Evolutionary conservation across 257 asterid genomes (phyloP), one percentile per base, ranked within the genome.

Genomic region (Osmanthus fragrans): DNA sequence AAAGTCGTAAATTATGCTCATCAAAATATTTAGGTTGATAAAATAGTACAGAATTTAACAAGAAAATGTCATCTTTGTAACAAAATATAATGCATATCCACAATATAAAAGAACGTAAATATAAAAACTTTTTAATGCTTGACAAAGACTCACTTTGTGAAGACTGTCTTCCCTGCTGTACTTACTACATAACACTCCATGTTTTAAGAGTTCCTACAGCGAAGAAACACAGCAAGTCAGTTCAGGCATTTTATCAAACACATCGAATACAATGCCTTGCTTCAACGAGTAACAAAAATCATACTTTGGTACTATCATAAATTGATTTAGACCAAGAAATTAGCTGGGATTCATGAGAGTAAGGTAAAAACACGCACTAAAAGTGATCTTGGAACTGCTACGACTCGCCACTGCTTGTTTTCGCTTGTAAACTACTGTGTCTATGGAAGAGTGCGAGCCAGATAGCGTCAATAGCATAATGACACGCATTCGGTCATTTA

Each of bases 131-230:
- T 27, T 30, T n/a, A n/a, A 15, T 27, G 34, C 21, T 15, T 65
- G 30, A 10, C 8, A 68, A 79, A 76, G 77, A 68, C 36, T 84
- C 76, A 90, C 96, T 90, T 80, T 27, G 80, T 34, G 36, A 85
- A 85, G 73, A 79, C 76, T 45, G 86, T 81, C 45, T 79, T 87
- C 37, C 77, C 56, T 12, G 84, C 80, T 8, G 82, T 74, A 76
- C 76, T 81, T 34, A 84, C 25, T 54, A 81, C 63, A 72, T 76
- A 83, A 76, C 90, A 90, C 51, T 83, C 89, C 97, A 90, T 90
- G 76, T 10, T 70, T 32, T 18, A 78, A 64, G 78, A 27, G 71
- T 56, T 72, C 82, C 83, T 81, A 34, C 81, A 81, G 56, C 64
- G 51, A 21, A 73, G 54, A 33, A 49, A 33, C 5, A 42, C 82